Evolutionary conservation across 768 basidiomycete species (phyloP).

Genomic region (Cystofilobasidium macerans): DNA sequence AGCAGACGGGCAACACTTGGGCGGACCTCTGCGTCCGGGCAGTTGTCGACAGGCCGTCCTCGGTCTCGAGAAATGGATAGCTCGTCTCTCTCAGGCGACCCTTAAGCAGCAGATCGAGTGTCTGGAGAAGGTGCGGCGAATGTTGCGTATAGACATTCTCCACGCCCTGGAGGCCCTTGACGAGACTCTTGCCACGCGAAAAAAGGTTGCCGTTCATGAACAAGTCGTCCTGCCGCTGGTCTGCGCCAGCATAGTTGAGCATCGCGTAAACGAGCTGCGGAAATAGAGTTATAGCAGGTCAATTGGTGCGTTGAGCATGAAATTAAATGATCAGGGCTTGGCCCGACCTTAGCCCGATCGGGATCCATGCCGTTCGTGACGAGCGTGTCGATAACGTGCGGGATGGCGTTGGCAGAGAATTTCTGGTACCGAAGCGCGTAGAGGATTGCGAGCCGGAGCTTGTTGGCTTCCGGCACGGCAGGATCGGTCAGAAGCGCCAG

Average conservation of each 20-base stretch:
- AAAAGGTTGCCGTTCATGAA: constrained; percentile 92
- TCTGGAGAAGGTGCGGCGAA: constrained; percentile 81
- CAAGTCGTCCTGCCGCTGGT: constrained; percentile 92
- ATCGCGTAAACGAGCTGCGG: constrained; percentile 79
- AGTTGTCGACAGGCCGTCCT: constrained; percentile 32
- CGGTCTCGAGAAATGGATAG: constrained; percentile 76
- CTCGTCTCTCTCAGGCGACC: constrained; percentile 75
- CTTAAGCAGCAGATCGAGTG: constrained; percentile 75
- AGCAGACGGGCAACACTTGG: not conserved
- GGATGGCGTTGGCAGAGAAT: constrained; percentile 66
- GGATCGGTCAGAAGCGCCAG: constrained; percentile 63
- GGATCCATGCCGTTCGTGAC: constrained; percentile 41
- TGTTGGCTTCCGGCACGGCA: constrained; percentile 61
- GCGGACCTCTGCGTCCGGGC: constrained; percentile 50
- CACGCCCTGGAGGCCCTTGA: constrained; percentile 95
- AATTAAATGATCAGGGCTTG: constrained; percentile 3
- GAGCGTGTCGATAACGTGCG: constrained; percentile 44
- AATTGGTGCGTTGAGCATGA: not conserved
- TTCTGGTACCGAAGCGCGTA: constrained; percentile 94
- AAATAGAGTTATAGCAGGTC: not conserved
- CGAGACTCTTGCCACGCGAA: constrained; percentile 81
- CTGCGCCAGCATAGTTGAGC: constrained; percentile 82
- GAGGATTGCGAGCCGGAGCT: constrained; percentile 78
- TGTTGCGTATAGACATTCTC: constrained; percentile 99
- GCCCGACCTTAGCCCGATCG: constrained; percentile 41